Base-by-base conservation (phyloP, 257 asterid species). In the Solanum microdontum region DNA sequence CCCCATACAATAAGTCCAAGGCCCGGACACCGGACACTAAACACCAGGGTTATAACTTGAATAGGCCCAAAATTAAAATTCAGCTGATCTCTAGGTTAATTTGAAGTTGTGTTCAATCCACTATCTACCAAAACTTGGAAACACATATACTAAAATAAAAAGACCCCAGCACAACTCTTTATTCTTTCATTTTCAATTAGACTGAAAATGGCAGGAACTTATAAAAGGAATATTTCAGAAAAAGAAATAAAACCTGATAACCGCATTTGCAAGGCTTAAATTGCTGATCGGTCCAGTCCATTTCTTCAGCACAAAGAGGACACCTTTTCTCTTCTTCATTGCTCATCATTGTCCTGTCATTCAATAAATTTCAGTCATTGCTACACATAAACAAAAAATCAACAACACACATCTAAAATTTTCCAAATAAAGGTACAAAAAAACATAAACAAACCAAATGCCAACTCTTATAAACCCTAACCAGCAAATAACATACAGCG, bases 221-320 rank as follows among this genome's bases (percentile, higher is more conserved):
- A 11, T 34, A 75, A 23, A 17, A 37, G 58, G 55, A 75, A 75
- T 6, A 75, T 23, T 3, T 40, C 15, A 13, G 33, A n/a, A 75
- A 15, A 72, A 69, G 3, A 32, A 30, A 70, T 28, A 7, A 70
- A 17, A 94, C 99, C 98, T 97, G 98, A 91, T 97, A 97, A 87
- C 98, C 98, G 73, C 98, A 97, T 89, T 94, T 90, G 91, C 98
- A 97, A 74, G 99, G 98, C 91, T 88, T 95, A 91, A 97, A 95
- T 90, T 95, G 99, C 92, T 92, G 98, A 90, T 97, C 99, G 13
- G 99, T 97, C 98, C 98, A 94, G 91, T 97, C 99, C 99, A 95
- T 95, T 89, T 95, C 99, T 92, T 97, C 98, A 2, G 98, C 98
- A 32, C 99, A 96, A 55, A 96, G 98, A 30, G 98, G 99, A 87